Base-by-base conservation (phyloP, 768 basidiomycete genomes). In the Termitomyces titanicus region DNA sequence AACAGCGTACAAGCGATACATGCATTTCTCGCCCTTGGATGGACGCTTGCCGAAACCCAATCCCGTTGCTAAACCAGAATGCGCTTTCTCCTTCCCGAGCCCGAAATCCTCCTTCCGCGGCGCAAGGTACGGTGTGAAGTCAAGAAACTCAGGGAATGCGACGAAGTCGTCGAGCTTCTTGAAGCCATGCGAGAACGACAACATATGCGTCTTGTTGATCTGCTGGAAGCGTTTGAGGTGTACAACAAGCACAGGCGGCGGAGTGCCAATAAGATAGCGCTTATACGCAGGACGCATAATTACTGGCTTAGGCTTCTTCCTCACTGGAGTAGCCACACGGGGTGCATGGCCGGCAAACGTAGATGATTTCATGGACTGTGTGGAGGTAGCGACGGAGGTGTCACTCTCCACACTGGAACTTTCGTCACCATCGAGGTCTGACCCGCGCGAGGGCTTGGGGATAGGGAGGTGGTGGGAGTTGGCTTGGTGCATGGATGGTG, bases 141-240 rank as follows among this genome's bases (percentile, higher is more conserved):
- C 92, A 24, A 98, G 77, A 56, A 78, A 75, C 67, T 94, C 90
- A 0, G 95, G 95, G 71, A 97, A 98, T 43, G 89, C 80, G 24
- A 97, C 84, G 59, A 84, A 94, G 64, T 96, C 93, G 61, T 98
- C 95, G 52, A 96, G 71, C 72, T 95, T 95, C 77, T 91, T 92
- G 70, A 89, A 89, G 18, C 85, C 84, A 44, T 80, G 80, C 35
- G 86, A 81, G 62, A 86, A 84, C 17, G 84, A 82, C 55, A 86
- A 71, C 54, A 83, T 70, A 5, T 82, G 77, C 49, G 78, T 77
- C 71, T 86, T 88, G 38, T 77, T 75, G 8, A 86, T 78, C 65
- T 96, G 94, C 70, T 96, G 92, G 72, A 98, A 98, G 44, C 95
- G 82, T 73, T 98, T 98, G 47, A 97, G 80, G 63, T 98, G 95